Conservation (phyloP, 768 basidiomycete genomes). For the Exidia glandulosa region DNA sequence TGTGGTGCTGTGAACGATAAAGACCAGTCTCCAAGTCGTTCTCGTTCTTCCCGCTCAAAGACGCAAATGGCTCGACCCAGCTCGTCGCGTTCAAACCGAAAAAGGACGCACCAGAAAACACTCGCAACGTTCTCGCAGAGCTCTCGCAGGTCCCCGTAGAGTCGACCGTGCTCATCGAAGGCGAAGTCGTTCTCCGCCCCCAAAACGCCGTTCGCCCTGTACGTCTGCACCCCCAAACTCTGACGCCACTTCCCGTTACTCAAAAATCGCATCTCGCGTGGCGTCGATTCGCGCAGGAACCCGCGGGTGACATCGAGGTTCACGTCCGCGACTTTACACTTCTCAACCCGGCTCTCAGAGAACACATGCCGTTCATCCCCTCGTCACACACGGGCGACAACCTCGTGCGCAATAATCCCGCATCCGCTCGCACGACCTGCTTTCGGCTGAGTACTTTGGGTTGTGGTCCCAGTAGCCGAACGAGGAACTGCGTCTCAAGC, state of each 20-base stretch:
- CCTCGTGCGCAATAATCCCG: conserved; percentile 39
- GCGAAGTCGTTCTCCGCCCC: conserved; percentile 58
- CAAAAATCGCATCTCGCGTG: conserved; percentile 6
- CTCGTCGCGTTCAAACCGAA: conserved; percentile 48
- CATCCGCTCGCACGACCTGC: background rate
- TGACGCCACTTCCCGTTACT: conserved; percentile 31
- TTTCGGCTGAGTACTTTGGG: background rate
- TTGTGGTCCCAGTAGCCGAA: conserved; percentile 50
- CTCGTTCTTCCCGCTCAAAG: conserved; percentile 81
- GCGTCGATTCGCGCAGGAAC: conserved; percentile 37
- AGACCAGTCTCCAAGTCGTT: conserved; percentile 59
- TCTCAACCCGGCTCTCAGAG: conserved; percentile 58
- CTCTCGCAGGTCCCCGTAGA: conserved; percentile 63
- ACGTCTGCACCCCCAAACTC: conserved; percentile 1
- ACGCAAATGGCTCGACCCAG: conserved; percentile 67
- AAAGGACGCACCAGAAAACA: conserved; percentile 14
- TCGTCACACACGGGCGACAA: conserved; percentile 45
- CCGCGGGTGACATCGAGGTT: conserved; percentile 73
- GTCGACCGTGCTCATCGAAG: conserved; percentile 67
- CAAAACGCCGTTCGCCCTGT: conserved; percentile 34
- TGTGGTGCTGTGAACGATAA: too few relatives aligned
- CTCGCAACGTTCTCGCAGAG: conserved; percentile 21
- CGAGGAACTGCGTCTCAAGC: conserved; percentile 74
- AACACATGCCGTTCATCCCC: conserved; percentile 71
- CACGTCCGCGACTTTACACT: conserved; percentile 56